Evolutionary conservation across 73 alveolate genomes (phyloP).

Genomic region (Breviolum minutum): DNA sequence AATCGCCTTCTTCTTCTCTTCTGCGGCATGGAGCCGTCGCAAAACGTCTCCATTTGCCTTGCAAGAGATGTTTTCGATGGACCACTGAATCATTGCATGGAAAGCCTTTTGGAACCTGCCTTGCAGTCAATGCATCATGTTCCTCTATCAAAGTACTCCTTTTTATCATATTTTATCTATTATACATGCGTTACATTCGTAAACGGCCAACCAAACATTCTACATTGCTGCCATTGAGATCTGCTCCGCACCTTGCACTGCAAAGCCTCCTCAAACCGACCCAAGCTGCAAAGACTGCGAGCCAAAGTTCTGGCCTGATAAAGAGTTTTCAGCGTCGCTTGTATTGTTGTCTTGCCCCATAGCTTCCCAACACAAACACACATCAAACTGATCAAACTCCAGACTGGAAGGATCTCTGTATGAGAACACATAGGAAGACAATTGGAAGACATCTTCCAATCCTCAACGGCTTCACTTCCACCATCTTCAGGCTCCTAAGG

Average conservation of each 20-base stretch:
- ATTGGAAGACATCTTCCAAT: background rate
- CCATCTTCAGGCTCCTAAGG: constrained; percentile 43
- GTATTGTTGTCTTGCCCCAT: no score
- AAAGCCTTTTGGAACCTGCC: no score
- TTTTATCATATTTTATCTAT: background rate
- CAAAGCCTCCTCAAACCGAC: constrained; percentile 85
- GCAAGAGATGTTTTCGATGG: background rate
- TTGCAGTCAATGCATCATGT: no score
- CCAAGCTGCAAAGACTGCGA: constrained; percentile 70
- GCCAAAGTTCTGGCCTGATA: constrained; percentile 34
- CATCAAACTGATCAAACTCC: background rate
- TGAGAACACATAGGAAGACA: background rate
- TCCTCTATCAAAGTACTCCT: background rate
- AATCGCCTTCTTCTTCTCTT: constrained; percentile 76
- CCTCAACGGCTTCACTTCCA: constrained; percentile 46
- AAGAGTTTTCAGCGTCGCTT: background rate
- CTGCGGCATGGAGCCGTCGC: constrained; percentile 52
- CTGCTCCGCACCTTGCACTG: constrained; percentile 39
- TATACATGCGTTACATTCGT: background rate
- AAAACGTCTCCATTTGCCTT: constrained; percentile 72
- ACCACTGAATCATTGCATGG: no score
- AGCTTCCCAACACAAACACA: no score
- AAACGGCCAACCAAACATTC: background rate
- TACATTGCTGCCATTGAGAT: background rate
- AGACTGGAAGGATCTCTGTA: no score